Conservation (phyloP, 139 green algal species). For the Picochlorum costavermella region DNA sequence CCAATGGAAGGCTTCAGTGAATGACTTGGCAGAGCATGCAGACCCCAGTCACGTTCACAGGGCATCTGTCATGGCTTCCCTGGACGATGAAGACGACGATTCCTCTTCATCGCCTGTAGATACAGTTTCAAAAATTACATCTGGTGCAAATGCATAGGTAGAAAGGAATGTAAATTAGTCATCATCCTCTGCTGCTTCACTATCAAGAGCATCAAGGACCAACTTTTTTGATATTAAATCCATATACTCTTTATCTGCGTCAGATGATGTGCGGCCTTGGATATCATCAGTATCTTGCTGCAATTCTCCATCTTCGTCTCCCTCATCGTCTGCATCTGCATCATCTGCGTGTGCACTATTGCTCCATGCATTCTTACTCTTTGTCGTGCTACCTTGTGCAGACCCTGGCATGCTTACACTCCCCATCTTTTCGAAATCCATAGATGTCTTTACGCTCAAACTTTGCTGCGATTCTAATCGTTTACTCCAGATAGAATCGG, state of each 20-base stretch:
- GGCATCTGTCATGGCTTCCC: constrained; percentile 1
- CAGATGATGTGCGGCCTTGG: background rate
- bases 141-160: too few species aligned
- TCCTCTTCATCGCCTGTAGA: background rate
- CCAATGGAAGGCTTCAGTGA: constrained; percentile 42
- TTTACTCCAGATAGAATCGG: background rate
- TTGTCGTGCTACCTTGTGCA: too few species aligned
- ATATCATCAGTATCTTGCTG: background rate
- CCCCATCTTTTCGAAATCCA: too few species aligned
- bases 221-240: too few species aligned
- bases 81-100: background rate
- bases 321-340: constrained; percentile 5
- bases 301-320: background rate
- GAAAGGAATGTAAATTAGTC: too few species aligned
- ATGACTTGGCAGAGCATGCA: constrained; percentile 26
- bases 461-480: background rate
- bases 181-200: too few species aligned
- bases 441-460: too few species aligned
- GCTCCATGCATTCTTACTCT: too few species aligned
- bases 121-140: background rate
- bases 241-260: background rate
- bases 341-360: background rate
- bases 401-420: too few species aligned
- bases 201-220: too few species aligned
- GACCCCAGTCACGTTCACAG: constrained; percentile 26